Evolutionary conservation across 805 yeast genomes (phyloP), one percentile per base, ranked within the genome.

Genomic region (Myxozyma nipponensis): DNA sequence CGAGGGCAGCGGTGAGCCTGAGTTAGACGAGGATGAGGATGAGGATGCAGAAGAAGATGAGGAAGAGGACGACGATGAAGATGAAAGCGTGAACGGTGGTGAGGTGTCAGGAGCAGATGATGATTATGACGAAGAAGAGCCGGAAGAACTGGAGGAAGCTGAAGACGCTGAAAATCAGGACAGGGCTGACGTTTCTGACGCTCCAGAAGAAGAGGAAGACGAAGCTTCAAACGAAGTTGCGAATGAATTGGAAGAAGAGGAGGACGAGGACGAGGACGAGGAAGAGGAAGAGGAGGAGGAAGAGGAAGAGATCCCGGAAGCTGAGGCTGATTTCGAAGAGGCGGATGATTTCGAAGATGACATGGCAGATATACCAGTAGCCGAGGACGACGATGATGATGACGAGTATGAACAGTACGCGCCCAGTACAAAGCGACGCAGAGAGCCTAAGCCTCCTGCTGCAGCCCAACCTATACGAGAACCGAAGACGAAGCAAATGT

Each of bases 1-100:
- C 38, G 19, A 35, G 38, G 38, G 15, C 21, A n/a, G 15, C 6
- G 36, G 36, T 34, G 23, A 44, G 42, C 15, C 50, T 26, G 36
- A 56, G 18, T 43, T 51, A 56, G 38, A 56, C 41, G 42, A 56
- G 42, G 36, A 47, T 47, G 42, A 55, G 22, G 22, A 56, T 56
- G 34, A 55, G 46, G 45, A 56, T 44, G 24, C 48, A 23, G 36
- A 55, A 48, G 15, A 54, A 47, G 9, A 56, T 52, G 30, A 47
- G 52, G 46, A 56, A 49, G 37, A 54, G 39, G 46, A 47, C 52
- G 38, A 58, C 21, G 38, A 39, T n/a, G 42, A 39, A 40, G 32
- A 57, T 18, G 48, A 32, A 21, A 21, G 40, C 21, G 39, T 36
- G 39, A 35, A 52, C 25, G 59, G 28, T 42, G 45, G 54, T 7